Conservation (phyloP, 2,329 filamentous ascomycete genomes). For the Colletotrichum melonis region DNA sequence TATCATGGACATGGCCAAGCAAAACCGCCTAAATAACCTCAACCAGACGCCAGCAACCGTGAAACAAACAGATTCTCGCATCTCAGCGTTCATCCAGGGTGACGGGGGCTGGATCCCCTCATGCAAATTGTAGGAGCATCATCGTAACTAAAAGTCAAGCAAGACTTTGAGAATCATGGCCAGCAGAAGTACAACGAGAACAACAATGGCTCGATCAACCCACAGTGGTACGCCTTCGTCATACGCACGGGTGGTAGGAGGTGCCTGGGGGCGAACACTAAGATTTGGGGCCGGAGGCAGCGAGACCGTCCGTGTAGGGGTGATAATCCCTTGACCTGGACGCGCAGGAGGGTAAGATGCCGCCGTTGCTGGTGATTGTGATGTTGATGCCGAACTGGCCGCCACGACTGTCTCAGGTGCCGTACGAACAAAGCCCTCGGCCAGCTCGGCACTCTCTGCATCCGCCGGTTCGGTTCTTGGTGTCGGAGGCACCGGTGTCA, state of each 20-base stretch:
- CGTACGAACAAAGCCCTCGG: constrained; percentile 70
- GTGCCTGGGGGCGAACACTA: constrained; percentile 15
- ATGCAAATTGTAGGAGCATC: background rate
- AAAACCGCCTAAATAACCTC: background rate
- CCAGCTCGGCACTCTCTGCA: constrained; percentile 59
- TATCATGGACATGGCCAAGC: background rate
- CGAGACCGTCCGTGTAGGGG: constrained; percentile 43
- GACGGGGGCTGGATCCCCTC: background rate
- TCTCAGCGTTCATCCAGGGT: background rate
- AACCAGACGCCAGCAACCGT: constrained; percentile 5
- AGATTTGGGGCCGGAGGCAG: constrained; percentile 38
- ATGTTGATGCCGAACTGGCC: background rate
- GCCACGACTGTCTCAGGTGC: constrained; percentile 40
- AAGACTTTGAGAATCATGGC: constrained; percentile 75
- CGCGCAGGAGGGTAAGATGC: constrained; percentile 27
- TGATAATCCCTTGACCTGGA: constrained; percentile 41
- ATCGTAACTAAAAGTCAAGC: constrained; percentile 41
- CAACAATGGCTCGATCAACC: constrained; percentile 85
- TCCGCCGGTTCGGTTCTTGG: constrained; percentile 43
- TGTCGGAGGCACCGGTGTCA: background rate
- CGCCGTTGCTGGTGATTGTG: background rate
- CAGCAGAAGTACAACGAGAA: constrained; percentile 75
- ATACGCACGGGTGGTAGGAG: constrained; percentile 15
- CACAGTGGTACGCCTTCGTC: constrained; percentile 73
- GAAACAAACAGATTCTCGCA: background rate